Evolutionary conservation across 495 filamentous ascomycete species (phyloP).

Genomic region (Annulohypoxylon stygium): DNA sequence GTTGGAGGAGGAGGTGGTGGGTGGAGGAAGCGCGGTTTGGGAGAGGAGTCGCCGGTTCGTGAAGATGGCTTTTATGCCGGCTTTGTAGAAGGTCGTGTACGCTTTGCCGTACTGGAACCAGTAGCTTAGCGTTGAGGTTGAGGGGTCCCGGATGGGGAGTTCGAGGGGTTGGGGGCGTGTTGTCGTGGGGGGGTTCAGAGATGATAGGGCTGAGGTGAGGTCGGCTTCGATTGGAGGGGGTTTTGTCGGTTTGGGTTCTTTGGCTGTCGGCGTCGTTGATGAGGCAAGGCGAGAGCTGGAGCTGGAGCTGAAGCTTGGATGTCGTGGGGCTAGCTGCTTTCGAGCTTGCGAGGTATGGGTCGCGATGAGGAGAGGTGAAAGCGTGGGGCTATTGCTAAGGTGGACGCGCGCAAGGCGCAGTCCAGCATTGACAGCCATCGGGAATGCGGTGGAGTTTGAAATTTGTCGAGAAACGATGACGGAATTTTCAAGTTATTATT

Average conservation of each 20-base stretch:
- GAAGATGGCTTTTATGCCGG: constrained; percentile 77
- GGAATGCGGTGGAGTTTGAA: not conserved
- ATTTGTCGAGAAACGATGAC: not conserved
- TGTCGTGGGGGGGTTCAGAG: constrained; percentile 25
- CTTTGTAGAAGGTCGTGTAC: constrained; percentile 87
- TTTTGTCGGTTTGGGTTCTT: not conserved
- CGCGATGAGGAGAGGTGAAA: constrained; percentile 1
- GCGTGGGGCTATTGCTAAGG: not conserved
- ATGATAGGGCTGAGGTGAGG: constrained; percentile 11
- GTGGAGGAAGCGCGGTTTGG: constrained; percentile 26
- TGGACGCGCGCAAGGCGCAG: constrained; percentile 39
- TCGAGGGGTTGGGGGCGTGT: constrained; percentile 71
- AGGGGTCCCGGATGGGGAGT: constrained; percentile 59
- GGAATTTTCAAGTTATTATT: constrained; percentile 1
- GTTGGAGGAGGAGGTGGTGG: constrained; percentile 38
- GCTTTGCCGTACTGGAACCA: constrained; percentile 65
- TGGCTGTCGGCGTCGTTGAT: constrained; percentile 15
- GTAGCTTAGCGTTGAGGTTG: constrained; percentile 59
- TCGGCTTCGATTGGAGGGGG: constrained; percentile 6
- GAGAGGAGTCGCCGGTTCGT: constrained; percentile 70
- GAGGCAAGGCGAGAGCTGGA: not conserved
- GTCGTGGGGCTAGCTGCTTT: constrained; percentile 6
- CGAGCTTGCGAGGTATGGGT: not conserved
- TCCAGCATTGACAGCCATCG: constrained; percentile 26
- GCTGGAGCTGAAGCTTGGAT: not conserved